Conservation (phyloP, 2,329 filamentous ascomycete species). For the Beauveria brongniartii region DNA sequence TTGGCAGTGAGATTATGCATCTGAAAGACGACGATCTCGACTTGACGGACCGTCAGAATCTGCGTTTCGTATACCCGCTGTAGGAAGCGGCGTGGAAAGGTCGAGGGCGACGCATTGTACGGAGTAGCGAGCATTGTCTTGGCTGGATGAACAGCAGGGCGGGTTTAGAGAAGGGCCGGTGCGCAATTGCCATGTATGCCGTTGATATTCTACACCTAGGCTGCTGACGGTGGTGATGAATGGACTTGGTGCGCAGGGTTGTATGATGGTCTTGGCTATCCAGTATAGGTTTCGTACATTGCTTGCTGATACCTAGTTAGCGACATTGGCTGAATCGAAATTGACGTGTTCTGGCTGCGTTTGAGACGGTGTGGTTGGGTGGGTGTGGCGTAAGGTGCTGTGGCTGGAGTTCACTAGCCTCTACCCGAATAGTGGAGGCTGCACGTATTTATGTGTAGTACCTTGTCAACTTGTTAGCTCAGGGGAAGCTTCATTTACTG, state of each 20-base stretch:
- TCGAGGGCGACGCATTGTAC: neutral
- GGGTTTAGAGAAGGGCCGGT: neutral
- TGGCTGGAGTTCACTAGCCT: too few relatives aligned
- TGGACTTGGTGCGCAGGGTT: neutral
- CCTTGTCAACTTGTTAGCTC: neutral
- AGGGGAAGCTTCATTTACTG: neutral
- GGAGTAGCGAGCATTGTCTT: neutral
- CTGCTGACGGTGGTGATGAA: neutral
- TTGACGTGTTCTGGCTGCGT: neutral
- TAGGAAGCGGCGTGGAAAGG: conserved; percentile 13
- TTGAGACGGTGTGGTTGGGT: neutral
- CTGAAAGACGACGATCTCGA: conserved; percentile 15
- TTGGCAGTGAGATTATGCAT: conserved; percentile 14
- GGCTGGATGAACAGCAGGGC: neutral
- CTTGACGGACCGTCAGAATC: conserved; percentile 15
- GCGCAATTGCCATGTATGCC: too few relatives aligned
- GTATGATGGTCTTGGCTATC: neutral
- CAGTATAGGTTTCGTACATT: neutral
- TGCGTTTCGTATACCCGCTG: conserved; percentile 22
- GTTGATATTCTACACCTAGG: too few relatives aligned
- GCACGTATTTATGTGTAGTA: neutral
- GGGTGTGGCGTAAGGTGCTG: too few relatives aligned
- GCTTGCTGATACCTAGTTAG: neutral
- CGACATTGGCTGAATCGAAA: too few relatives aligned
- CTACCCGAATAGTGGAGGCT: neutral